A percentile compares a stretch with the other conserved stretches of the same genome.
These are phyloP conservation scores for Plasmodium billcollinsi DNA, from an alignment of 169 alveolate genomes.

Conservation along the genomic window DNA sequence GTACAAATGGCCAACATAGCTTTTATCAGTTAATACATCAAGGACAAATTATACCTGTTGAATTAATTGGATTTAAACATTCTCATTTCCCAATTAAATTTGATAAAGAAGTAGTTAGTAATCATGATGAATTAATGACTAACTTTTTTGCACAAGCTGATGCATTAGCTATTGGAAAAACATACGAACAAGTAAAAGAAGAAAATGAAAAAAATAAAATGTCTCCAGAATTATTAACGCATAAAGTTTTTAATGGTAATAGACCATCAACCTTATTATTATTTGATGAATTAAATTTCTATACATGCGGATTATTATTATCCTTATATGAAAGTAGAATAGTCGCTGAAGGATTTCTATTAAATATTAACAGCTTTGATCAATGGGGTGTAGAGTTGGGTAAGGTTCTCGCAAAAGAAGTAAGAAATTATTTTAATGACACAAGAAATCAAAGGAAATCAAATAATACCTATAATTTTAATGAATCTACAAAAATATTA, in stretches of 20 bases:
- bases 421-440: slow-evolving; percentile 80
- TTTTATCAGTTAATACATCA: slow-evolving; percentile 98
- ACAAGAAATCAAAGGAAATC: slow-evolving; percentile 3
- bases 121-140: slow-evolving; percentile 98
- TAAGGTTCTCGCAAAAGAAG: slow-evolving; percentile 84
- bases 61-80: slow-evolving; percentile 96
- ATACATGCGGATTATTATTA: slow-evolving; percentile 94
- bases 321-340: slow-evolving; percentile 98
- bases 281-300: slow-evolving; percentile 91
- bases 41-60: slow-evolving; percentile 97
- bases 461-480: slow-evolving; percentile 11
- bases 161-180: slow-evolving; percentile 98
- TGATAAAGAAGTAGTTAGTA: slow-evolving; percentile 77
- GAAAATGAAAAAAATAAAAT: slow-evolving; percentile 82
- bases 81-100: slow-evolving; percentile 91
- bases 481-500: slow-evolving; percentile 65
- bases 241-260: slow-evolving; percentile 97
- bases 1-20: slow-evolving; percentile 99
- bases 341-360: slow-evolving; percentile 97
- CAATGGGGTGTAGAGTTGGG: slow-evolving; percentile 98
- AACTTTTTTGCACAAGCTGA: slow-evolving; percentile 99
- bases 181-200: slow-evolving; percentile 86
- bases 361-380: slow-evolving; percentile 98
- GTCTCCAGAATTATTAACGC: slow-evolving; percentile 89
- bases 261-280: slow-evolving; percentile 94